Evolutionary conservation across 2,329 filamentous ascomycete species (phyloP).

Genomic region (Penicillium sp.): DNA sequence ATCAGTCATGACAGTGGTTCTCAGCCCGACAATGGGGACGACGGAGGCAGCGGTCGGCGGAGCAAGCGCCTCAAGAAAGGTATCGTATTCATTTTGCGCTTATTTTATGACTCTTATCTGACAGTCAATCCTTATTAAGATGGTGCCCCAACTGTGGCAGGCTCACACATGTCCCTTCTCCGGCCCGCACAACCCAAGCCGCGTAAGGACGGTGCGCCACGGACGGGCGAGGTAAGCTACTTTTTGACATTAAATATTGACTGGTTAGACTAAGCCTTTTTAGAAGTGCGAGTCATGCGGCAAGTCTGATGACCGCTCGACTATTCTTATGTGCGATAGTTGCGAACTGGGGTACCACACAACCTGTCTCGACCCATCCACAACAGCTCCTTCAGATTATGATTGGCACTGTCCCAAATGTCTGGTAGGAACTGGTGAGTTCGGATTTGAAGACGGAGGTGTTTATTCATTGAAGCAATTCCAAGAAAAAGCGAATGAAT

Average conservation of each 20-base stretch:
- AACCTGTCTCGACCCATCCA: slow-evolving; percentile 81
- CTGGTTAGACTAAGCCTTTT: slow-evolving; percentile 28
- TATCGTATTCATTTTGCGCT: slow-evolving; percentile 38
- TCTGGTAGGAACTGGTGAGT: slow-evolving; percentile 92
- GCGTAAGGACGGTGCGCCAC: slow-evolving; percentile 56
- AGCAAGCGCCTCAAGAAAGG: slow-evolving; percentile 93
- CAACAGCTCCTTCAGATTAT: slow-evolving; percentile 72
- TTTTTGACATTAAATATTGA: slow-evolving; percentile 7
- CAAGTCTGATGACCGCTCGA: slow-evolving; percentile 69
- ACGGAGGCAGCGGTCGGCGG: slow-evolving; percentile 68
- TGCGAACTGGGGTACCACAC: slow-evolving; percentile 89
- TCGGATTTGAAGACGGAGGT: slow-evolving; percentile 95
- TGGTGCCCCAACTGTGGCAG: slow-evolving; percentile 74
- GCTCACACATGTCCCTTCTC: slow-evolving; percentile 94
- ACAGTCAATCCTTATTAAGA: slow-evolving; percentile 31
- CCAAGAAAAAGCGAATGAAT: slow-evolving; percentile 91
- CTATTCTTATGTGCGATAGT: slow-evolving; percentile 80
- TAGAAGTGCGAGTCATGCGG: slow-evolving; percentile 85
- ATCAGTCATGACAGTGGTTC: slow-evolving; percentile 59
- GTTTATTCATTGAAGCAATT: slow-evolving; percentile 95
- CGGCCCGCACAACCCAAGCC: slow-evolving; percentile 69
- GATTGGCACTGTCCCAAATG: slow-evolving; percentile 98
- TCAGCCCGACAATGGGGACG: slow-evolving; percentile 54
- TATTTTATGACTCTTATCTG: neutral
- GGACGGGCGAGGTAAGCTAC: slow-evolving; percentile 57